Percentiles rank a stretch among this genome's conserved stretches.
phyloP scores from a whole-genome alignment of 345 rosid genomes.

The rapeseed (Brassica napus) region DNA sequence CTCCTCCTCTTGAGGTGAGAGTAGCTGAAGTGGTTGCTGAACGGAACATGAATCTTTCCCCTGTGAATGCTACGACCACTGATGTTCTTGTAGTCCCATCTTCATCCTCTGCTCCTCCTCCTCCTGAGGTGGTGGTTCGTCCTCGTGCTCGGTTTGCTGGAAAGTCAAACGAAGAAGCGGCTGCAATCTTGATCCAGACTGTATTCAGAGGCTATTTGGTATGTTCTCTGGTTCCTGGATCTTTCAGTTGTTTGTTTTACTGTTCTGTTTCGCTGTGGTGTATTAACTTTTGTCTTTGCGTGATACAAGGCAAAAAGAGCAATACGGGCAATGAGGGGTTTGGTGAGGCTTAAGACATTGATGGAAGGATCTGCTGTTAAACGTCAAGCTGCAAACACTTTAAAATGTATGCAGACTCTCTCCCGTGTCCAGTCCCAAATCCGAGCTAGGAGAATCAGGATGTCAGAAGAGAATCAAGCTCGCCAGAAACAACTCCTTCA shows the following conservation, averaged over 20 bases:
- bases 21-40: slow-evolving; percentile 50
- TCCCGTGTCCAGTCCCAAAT: slow-evolving; percentile 90
- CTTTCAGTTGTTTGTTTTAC: not conserved
- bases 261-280: not conserved
- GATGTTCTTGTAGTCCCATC: slow-evolving; percentile 37
- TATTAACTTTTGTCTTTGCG: slow-evolving; percentile 3
- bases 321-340: slow-evolving; percentile 77
- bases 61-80: slow-evolving; percentile 34
- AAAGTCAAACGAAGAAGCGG: slow-evolving; percentile 69
- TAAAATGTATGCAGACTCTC: slow-evolving; percentile 85
- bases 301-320: slow-evolving; percentile 75
- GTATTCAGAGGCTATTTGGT: slow-evolving; percentile 86
- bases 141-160: slow-evolving; percentile 49
- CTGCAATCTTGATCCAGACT: slow-evolving; percentile 90
- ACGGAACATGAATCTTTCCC: slow-evolving; percentile 36
- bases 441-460: slow-evolving; percentile 70
- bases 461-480: slow-evolving; percentile 91
- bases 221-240: slow-evolving; percentile 17
- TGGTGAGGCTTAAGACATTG: slow-evolving; percentile 73
- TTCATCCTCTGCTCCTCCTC: slow-evolving; percentile 38
- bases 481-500: slow-evolving; percentile 86
- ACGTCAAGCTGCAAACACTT: slow-evolving; percentile 78
- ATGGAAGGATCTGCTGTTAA: slow-evolving; percentile 85
- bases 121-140: slow-evolving; percentile 48
- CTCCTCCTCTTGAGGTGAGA: slow-evolving; percentile 52